Evolutionary conservation across 371 early-diverging fungal genomes (phyloP).

Genomic region (Syncephalastrum racemosum): DNA sequence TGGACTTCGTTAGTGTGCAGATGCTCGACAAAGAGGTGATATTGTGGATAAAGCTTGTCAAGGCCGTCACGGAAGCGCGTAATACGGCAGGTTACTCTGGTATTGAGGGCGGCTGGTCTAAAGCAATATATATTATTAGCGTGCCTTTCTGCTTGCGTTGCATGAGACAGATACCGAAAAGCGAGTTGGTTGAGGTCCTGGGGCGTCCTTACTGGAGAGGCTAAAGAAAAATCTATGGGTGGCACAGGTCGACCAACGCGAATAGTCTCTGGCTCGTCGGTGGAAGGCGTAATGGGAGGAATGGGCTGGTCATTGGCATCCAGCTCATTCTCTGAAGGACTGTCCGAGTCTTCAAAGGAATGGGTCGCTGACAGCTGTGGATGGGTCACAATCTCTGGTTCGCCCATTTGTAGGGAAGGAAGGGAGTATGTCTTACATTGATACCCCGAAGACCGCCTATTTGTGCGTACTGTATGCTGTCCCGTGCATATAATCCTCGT

Average conservation of each 20-base stretch:
- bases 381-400: too few relatives aligned
- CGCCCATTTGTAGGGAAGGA: too few relatives aligned
- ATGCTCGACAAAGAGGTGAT: conserved; percentile 75
- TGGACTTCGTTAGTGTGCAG: conserved; percentile 46
- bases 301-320: conserved; percentile 21
- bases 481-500: too few relatives aligned
- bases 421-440: too few relatives aligned
- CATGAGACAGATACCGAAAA: conserved; percentile 26
- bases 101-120: conserved; percentile 76
- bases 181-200: conserved; percentile 38
- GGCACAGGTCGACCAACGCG: conserved; percentile 41
- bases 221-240: conserved; percentile 36
- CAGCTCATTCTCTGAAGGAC: conserved; percentile 5
- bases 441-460: too few relatives aligned
- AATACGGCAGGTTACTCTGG: conserved; percentile 75
- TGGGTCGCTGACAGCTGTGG: too few relatives aligned
- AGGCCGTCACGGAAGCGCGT: conserved; percentile 69
- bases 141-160: not conserved
- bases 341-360: too few relatives aligned
- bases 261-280: conserved; percentile 24
- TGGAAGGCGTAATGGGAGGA: conserved; percentile 6
- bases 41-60: conserved; percentile 70
- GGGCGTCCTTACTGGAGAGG: conserved; percentile 21
- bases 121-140: not conserved
- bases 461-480: too few relatives aligned